Evolutionary conservation across 192 early-diverging fungal species (phyloP).

Genomic region (Linnemannia hyalina): DNA sequence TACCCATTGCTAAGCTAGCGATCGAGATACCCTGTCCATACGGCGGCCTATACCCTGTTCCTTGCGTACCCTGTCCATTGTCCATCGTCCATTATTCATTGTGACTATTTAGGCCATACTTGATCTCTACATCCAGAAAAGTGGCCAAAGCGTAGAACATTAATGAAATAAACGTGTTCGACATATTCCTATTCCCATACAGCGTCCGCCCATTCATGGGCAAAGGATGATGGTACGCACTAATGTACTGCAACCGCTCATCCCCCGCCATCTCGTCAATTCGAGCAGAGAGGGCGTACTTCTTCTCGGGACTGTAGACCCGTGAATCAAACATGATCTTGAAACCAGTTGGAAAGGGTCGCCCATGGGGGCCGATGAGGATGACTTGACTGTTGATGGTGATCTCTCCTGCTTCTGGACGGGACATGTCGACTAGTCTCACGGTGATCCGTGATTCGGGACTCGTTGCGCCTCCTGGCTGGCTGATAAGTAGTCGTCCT

Average conservation of each 20-base stretch:
- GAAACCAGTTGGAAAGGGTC: constrained; percentile 10
- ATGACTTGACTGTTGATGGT: background rate
- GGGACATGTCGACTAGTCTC: background rate
- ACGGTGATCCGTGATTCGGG: background rate
- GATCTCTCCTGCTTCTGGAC: background rate
- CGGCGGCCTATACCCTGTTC: too few relatives aligned
- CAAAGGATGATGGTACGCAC: background rate
- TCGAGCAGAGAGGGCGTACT: background rate
- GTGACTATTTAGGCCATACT: too few relatives aligned
- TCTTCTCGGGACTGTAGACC: background rate
- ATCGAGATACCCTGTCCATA: background rate
- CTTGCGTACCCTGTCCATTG: too few relatives aligned
- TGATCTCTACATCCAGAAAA: too few relatives aligned
- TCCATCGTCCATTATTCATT: too few relatives aligned
- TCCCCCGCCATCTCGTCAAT: background rate
- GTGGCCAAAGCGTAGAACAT: too few relatives aligned
- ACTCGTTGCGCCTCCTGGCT: background rate
- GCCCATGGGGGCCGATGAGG: background rate
- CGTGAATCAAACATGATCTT: constrained; percentile 1
- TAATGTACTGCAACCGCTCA: background rate
- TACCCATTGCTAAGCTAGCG: background rate
- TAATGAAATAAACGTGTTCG: background rate
- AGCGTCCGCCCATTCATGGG: background rate
- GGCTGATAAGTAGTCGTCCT: background rate
- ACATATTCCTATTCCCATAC: background rate